Base-by-base conservation (phyloP, 176 grass and related monocot species). In the Pontederia crassipes region DNA sequence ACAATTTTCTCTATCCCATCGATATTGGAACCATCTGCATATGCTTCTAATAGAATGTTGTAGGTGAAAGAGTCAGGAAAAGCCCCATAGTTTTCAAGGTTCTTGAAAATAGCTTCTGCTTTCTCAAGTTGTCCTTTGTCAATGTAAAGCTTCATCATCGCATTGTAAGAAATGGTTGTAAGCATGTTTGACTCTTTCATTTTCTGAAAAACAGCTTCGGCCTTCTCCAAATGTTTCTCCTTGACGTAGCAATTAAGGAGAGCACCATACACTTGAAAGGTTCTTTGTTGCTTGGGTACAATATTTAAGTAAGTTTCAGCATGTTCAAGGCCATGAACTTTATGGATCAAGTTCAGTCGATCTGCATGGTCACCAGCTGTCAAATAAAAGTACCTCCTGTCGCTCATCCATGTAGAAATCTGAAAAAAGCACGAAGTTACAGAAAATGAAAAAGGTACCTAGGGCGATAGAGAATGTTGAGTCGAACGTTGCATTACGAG, bases 351-450 rank as follows among this genome's bases (percentile, higher is more conserved):
- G 17, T 79, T 48, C 64, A 89, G 71, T 4, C 78, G 75, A 64
- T 79, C 78, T 0, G 82, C 78, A 28, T 80, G 49, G 9, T 85
- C 86, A 45, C 86, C 75, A 1, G 75, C 58, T 17, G 78, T 48
- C 26, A 85, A 57, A 17, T 46, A n/a, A 50, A 82, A 28, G 32
- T 76, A 62, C 64, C 75, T 68, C 67, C 71, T 67, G 57, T 85
- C 75, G 7, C 73, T 89, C 82, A 89, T 85, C 82, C 86, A 85
- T 56, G 64, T 70, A 13, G 82, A 79, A 26, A 89, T 62, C 82
- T 89, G 75, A 46, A 79, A 48, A 45, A 60, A n/a, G 57, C 9
- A 59, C 3, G 15, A 51, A 51, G 2, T 9, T 2, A 51, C 11
- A 12, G 13, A 12, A 51, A 51, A 51, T 2, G 49, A 51, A 12